Base-by-base conservation (phyloP, 2,329 filamentous ascomycete species). In the Berkeleyomyces basicola region DNA sequence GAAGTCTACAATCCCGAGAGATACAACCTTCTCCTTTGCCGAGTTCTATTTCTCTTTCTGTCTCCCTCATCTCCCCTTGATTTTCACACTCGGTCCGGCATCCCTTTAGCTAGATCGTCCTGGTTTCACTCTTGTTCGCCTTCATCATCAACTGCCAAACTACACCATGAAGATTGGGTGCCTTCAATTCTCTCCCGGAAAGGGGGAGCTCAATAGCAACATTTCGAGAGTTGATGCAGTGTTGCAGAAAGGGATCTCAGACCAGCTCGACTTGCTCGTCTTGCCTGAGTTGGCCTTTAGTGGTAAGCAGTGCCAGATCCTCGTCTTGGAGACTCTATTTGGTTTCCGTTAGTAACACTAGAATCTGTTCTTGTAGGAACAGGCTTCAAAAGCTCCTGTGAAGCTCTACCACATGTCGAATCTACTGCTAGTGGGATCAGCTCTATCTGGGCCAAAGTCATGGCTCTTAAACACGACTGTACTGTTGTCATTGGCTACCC, bases 201-300 rank as follows among this genome's bases (percentile, higher is more conserved):
- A 91, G 47, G 87, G 85, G 57, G 80, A 87, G 61, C 74, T 88
- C 37, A 74, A 86, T 67, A 81, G 85, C 65, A 92, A 92, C 67
- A 76, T 91, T 49, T 80, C 79, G 66, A 78, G 79, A n/a, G 87
- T 87, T 64, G 82, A 88, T 36, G 71, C 74, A 0, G 75, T 87
- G 51, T 75, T 88, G 14, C 75, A 72, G 59, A 75, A 71, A 59
- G 75, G 78, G 3, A 71, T 74, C 33, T 72, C 75, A 1, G 69
- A 75, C 40, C 71, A 76, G 49, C 66, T 87, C 36, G 83, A 86
- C 68, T 77, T 87, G 62, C 75, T 89, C 0, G 79, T 88, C 3
- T 74, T 88, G 1, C 85, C 85, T 0, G 85, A 88, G 68, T 73
- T 88, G 68, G 83, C 85, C 2, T 87, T 88, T 69, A 61, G 61